phyloP scores from a whole-genome alignment of 208 protist species.

The Borovskyia barvae region DNA sequence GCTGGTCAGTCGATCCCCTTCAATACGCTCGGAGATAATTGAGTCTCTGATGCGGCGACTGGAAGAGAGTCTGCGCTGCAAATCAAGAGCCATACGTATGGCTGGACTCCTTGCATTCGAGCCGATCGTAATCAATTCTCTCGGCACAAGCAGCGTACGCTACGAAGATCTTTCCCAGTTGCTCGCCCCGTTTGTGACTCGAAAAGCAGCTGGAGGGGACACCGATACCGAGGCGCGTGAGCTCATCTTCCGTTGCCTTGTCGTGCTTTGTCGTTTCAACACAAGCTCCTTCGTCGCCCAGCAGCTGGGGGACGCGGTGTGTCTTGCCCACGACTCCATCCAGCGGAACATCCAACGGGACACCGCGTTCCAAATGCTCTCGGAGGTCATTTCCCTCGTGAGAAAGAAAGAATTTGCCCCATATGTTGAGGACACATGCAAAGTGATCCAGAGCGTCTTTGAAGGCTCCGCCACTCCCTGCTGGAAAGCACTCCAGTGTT shows the following conservation, averaged over 20 bases:
- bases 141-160: constrained; percentile 31
- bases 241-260: constrained; percentile 65
- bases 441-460: constrained; percentile 45
- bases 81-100: constrained; percentile 49
- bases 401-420: constrained; percentile 52
- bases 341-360: constrained; percentile 40
- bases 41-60: constrained; percentile 63
- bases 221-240: constrained; percentile 31
- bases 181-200: constrained; percentile 68
- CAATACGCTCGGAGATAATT: constrained; percentile 43
- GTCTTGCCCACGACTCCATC: constrained; percentile 67
- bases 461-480: constrained; percentile 57
- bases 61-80: constrained; percentile 57
- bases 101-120: constrained; percentile 85
- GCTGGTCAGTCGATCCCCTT: constrained; percentile 49
- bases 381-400: constrained; percentile 75
- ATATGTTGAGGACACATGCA: constrained; percentile 66
- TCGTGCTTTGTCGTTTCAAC: constrained; percentile 76
- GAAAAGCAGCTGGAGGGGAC: constrained; percentile 30
- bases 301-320: constrained; percentile 74
- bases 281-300: constrained; percentile 66
- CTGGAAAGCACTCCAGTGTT: constrained; percentile 78
- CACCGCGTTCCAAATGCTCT: constrained; percentile 75
- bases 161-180: constrained; percentile 82
- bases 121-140: constrained; percentile 77